Conservation (phyloP, 768 basidiomycete species). For the Calvatia gigantea region DNA sequence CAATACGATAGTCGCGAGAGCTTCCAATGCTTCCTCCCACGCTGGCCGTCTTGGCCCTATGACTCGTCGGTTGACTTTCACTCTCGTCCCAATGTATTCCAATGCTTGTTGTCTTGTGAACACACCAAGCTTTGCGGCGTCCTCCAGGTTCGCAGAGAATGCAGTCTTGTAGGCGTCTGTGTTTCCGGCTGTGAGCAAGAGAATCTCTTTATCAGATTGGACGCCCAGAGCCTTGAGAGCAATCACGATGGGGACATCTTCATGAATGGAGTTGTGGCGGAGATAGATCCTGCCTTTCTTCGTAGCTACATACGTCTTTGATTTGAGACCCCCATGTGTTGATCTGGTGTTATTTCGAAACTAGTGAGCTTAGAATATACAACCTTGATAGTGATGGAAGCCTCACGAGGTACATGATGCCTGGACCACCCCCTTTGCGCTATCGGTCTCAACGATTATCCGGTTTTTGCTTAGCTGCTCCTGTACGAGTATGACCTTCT, state of each 20-base stretch:
- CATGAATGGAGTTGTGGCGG: conserved; percentile 95
- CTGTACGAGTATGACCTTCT: conserved; percentile 98
- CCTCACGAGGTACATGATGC: conserved; percentile 95
- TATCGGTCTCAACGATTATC: conserved; percentile 96
- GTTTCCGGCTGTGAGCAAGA: conserved; percentile 89
- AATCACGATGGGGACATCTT: conserved; percentile 94
- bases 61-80: conserved; percentile 81
- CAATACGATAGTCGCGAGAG: conserved; percentile 94
- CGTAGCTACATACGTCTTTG: conserved; percentile 95
- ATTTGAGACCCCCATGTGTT: conserved; percentile 83
- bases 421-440: conserved; percentile 84
- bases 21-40: conserved; percentile 95
- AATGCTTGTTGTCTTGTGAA: conserved; percentile 93
- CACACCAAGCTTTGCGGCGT: conserved; percentile 86
- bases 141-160: conserved; percentile 92
- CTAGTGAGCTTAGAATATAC: conserved; percentile 13
- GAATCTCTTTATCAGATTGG: conserved; percentile 96
- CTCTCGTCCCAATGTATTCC: conserved; percentile 91
- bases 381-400: background rate
- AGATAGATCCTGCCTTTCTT: conserved; percentile 95
- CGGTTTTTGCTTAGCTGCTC: conserved; percentile 99
- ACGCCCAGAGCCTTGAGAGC: conserved; percentile 96
- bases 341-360: conserved; percentile 41
- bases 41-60: conserved; percentile 80
- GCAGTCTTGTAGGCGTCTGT: conserved; percentile 83